Base-by-base conservation (phyloP, 805 yeast genomes). In the Sugiyamaella qingdaonensis region DNA sequence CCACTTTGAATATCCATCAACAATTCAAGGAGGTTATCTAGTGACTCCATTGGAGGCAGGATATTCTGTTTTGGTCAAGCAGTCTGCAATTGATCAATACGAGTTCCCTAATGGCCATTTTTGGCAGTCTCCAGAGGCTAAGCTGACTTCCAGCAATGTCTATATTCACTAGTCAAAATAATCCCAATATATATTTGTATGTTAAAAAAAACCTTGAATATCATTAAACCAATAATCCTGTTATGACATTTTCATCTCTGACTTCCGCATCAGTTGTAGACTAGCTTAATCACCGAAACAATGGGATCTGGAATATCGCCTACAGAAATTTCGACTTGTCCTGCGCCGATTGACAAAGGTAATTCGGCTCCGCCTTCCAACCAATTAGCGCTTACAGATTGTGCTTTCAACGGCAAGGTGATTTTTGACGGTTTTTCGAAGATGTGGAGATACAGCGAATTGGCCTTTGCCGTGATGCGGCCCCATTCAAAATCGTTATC, bases 41-140 rank as follows among this genome's bases (percentile, higher is more conserved):
- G 64, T 60, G 16, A 66, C 71, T n/a, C 70, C 71, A 10, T 35
- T 42, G 5, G 64, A 46, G 34, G 64, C 70, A 18, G 71, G 71
- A 18, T 67, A 67, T 54, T 66, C 70, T 33, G 67, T 68, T 2
- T 63, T 63, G 45, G 57, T 61, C 49, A 53, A 56, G 46, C 64
- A 61, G n/a, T 44, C 51, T 10, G 64, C 69, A 2, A 52, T 56
- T 33, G 66, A 56, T 13, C 53, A 59, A 35, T 67, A 54, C 47
- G 64, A 51, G 39, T 67, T 55, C 48, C 71, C 71, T n/a, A 57
- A 57, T 46, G 71, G 71, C 36, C 43, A 57, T 31, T 67, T 64
- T 57, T 67, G 71, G 71, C 53, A 41, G 10, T 58, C 65, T 44
- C 52, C 47, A n/a, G 57, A 45, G 4, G 67, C 64, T 13, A 56